Conservation (phyloP, 2,329 filamentous ascomycete species). For the Neurospora sp. region DNA sequence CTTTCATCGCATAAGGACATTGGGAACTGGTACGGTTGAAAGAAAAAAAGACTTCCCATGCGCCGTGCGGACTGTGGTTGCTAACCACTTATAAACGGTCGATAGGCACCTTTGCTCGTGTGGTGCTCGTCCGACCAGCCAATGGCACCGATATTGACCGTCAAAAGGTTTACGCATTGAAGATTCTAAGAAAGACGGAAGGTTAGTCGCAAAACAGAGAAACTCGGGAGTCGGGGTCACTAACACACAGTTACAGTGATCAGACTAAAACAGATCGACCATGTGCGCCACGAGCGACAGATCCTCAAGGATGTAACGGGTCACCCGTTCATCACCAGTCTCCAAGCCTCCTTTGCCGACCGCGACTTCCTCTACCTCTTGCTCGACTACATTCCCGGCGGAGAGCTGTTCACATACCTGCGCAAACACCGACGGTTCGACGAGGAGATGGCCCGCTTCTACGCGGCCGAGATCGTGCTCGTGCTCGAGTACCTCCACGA, state of each 20-base stretch:
- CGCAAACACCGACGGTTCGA: slow-evolving; percentile 70
- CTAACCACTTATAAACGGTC: background rate
- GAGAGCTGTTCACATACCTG: slow-evolving; percentile 77
- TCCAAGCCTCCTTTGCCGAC: slow-evolving; percentile 72
- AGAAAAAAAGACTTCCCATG: background rate
- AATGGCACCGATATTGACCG: slow-evolving; percentile 39
- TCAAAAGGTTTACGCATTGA: slow-evolving; percentile 66
- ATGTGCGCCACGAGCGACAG: slow-evolving; percentile 73
- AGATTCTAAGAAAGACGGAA: slow-evolving; percentile 63
- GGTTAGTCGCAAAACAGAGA: slow-evolving; percentile 17
- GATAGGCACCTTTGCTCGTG: slow-evolving; percentile 68
- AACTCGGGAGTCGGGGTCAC: background rate
- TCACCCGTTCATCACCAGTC: slow-evolving; percentile 73
- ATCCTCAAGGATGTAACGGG: slow-evolving; percentile 69
- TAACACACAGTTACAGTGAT: slow-evolving; percentile 42
- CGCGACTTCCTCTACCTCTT: slow-evolving; percentile 72
- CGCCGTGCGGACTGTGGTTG: background rate
- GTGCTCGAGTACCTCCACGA: slow-evolving; percentile 76
- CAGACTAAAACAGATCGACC: slow-evolving; percentile 76
- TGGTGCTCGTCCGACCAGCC: slow-evolving; percentile 64
- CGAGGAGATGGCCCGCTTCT: slow-evolving; percentile 69
- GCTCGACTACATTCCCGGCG: slow-evolving; percentile 73
- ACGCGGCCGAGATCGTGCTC: slow-evolving; percentile 73
- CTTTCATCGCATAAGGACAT: slow-evolving; percentile 64
- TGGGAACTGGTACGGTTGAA: slow-evolving; percentile 57